A percentile compares a stretch with the other conserved stretches of the same genome.
Evolutionary conservation across 2,329 filamentous ascomycete species (phyloP).

Genomic region (Aspergillus sergii): DNA sequence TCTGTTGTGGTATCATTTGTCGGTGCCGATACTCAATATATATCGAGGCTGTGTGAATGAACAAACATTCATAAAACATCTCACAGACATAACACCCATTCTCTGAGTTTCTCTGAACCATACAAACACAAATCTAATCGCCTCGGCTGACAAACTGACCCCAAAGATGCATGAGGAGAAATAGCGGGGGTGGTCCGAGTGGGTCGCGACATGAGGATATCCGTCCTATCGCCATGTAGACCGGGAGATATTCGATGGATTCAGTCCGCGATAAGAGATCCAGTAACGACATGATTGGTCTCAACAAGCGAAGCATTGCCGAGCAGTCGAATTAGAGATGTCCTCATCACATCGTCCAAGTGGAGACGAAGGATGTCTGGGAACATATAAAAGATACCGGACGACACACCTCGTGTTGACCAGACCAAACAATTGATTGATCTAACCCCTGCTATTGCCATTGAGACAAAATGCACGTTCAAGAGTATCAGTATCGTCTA

Average conservation of each 20-base stretch:
- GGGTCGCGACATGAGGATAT: not conserved
- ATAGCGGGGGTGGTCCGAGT: not conserved
- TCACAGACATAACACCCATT: too few relatives aligned
- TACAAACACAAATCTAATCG: too few relatives aligned
- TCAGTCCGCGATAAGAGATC: not conserved
- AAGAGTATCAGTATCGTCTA: conserved; percentile 26
- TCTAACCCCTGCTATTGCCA: too few relatives aligned
- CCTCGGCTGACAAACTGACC: not conserved
- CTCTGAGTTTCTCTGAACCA: too few relatives aligned
- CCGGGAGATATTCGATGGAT: not conserved
- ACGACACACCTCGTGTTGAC: too few relatives aligned
- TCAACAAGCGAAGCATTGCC: not conserved
- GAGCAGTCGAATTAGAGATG: not conserved
- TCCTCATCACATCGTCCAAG: not conserved
- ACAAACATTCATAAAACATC: too few relatives aligned
- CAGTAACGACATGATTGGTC: not conserved
- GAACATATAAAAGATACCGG: not conserved
- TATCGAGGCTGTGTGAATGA: too few relatives aligned
- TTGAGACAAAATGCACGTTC: conserved; percentile 24
- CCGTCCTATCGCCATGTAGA: not conserved
- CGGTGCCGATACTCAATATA: too few relatives aligned
- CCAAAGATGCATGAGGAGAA: not conserved
- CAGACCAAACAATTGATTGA: too few relatives aligned
- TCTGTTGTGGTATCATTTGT: too few relatives aligned
- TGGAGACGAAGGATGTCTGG: not conserved